Evolutionary conservation across 2,329 filamentous ascomycete species (phyloP).

Genomic region (Pezicula radicicola): DNA sequence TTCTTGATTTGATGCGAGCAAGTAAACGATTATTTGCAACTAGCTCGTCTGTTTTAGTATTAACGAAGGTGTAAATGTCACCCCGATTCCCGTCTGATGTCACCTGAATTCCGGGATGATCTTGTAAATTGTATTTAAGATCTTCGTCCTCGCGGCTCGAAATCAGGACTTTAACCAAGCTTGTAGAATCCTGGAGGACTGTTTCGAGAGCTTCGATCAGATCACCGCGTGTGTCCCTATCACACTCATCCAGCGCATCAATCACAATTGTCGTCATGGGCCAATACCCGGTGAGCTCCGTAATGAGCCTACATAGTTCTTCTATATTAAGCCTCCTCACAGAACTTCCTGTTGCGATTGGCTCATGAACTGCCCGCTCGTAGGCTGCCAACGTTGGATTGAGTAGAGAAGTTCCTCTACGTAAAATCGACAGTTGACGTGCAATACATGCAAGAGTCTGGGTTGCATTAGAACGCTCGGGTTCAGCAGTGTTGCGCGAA

Average conservation of each 20-base stretch:
- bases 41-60: neutral
- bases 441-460: neutral
- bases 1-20: no score
- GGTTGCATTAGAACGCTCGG: neutral
- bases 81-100: neutral
- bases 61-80: neutral
- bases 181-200: slow-evolving; percentile 1
- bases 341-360: neutral
- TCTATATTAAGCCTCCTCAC: neutral
- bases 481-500: neutral
- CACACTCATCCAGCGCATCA: slow-evolving; percentile 7
- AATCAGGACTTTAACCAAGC: slow-evolving; percentile 3
- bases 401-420: neutral
- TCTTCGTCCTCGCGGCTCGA: slow-evolving; percentile 6
- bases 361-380: neutral
- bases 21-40: no score
- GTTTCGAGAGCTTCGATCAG: neutral
- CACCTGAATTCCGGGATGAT: neutral
- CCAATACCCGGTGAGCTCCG: neutral
- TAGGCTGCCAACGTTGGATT: neutral
- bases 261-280: slow-evolving; percentile 2
- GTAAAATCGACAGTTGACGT: neutral
- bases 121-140: slow-evolving; percentile 2
- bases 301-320: neutral
- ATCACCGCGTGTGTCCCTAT: neutral